Percentiles rank a stretch among this genome's conserved stretches.
phyloP scores from a whole-genome alignment of 371 early-diverging fungal species.

The Rhizopus stolonifer region DNA sequence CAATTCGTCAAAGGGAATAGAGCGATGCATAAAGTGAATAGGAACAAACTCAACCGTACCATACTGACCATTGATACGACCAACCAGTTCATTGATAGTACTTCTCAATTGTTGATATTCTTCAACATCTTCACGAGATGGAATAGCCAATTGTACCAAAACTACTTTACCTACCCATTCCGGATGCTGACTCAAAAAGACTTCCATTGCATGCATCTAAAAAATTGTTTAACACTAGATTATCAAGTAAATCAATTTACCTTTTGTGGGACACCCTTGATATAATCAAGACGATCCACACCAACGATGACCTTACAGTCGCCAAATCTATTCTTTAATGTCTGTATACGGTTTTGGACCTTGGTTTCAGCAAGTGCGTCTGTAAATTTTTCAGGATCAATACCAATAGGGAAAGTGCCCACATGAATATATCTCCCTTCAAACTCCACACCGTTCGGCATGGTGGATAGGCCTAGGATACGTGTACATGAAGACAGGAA shows the following conservation, averaged over 20 bases:
- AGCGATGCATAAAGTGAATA: constrained; percentile 97
- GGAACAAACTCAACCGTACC: constrained; percentile 95
- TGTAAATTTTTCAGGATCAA: constrained; percentile 94
- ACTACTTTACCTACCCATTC: constrained; percentile 95
- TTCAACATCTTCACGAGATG: constrained; percentile 94
- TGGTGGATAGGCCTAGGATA: constrained; percentile 87
- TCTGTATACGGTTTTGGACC: constrained; percentile 75
- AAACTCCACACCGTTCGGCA: constrained; percentile 91
- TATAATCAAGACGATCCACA: constrained; percentile 99
- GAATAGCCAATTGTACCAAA: constrained; percentile 98
- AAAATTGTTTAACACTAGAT: neutral
- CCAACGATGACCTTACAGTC: constrained; percentile 95
- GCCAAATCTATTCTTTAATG: constrained; percentile 82
- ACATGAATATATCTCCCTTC: constrained; percentile 89
- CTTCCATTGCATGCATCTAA: constrained; percentile 92
- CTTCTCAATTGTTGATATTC: constrained; percentile 94
- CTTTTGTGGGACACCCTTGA: constrained; percentile 99
- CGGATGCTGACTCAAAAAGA: constrained; percentile 87
- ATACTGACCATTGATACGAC: constrained; percentile 94
- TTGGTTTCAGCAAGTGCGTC: constrained; percentile 70
- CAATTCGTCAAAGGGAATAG: constrained; percentile 93
- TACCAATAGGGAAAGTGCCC: constrained; percentile 99
- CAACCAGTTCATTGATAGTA: constrained; percentile 94
- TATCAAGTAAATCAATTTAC: neutral
- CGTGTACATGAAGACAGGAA: constrained; percentile 96